A percentile compares a stretch with the other conserved stretches of the same genome.
Evolutionary conservation across 1,284 basidiomycete genomes (phyloP).

Genomic region (Cryptococcus sp.): DNA sequence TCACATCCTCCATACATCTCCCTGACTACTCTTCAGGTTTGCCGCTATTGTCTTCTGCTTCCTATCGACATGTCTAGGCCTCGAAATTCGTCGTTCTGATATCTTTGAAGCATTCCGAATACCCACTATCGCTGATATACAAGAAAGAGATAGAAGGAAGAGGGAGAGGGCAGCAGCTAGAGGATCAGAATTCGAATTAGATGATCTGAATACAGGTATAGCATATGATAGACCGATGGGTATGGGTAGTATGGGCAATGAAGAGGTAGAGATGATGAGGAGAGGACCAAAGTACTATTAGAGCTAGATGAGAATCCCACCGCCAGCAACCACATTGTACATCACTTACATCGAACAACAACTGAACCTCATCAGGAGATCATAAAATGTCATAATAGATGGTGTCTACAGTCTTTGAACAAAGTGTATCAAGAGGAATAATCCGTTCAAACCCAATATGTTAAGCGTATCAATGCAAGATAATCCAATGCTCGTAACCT

Average conservation of each 20-base stretch:
- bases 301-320: not conserved
- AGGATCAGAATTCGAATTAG: conserved; percentile 20
- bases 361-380: conserved; percentile 22
- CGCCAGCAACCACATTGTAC: too few species aligned
- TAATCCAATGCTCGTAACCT: too few species aligned
- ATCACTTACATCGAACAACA: conserved; percentile 10
- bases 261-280: conserved; percentile 29
- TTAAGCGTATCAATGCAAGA: too few species aligned
- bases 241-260: not conserved
- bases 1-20: not conserved
- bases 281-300: conserved; percentile 8
- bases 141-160: conserved; percentile 1
- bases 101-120: conserved; percentile 29
- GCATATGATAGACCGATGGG: not conserved
- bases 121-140: conserved; percentile 8
- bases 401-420: not conserved
- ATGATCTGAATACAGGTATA: conserved; percentile 8
- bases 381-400: conserved; percentile 6
- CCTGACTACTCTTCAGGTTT: conserved; percentile 17
- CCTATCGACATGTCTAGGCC: conserved; percentile 41
- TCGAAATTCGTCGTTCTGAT: conserved; percentile 35
- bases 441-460: too few species aligned
- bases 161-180: not conserved
- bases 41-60: conserved; percentile 41
- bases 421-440: too few species aligned